Conservation (phyloP, 2,329 filamentous ascomycete genomes). For the Fusarium odoratissimum region DNA sequence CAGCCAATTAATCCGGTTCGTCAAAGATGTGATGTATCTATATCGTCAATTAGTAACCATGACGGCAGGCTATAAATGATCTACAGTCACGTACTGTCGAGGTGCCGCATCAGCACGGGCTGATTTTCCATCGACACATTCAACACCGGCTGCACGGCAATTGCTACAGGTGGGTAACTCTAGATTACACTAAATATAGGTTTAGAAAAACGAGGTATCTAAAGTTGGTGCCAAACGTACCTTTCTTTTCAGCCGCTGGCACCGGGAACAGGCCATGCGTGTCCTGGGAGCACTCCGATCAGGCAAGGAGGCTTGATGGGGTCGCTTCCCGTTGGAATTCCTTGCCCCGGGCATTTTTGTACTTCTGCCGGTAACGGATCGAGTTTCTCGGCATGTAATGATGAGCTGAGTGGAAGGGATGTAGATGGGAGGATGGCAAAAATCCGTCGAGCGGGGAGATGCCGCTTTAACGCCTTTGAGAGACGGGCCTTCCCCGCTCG, state of each 20-base stretch:
- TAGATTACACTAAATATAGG: constrained; percentile 56
- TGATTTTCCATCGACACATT: constrained; percentile 59
- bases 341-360: constrained; percentile 27
- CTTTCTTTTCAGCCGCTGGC: constrained; percentile 62
- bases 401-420: neutral
- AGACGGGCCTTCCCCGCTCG: constrained; percentile 22
- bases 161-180: constrained; percentile 55
- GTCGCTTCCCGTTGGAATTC: neutral
- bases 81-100: constrained; percentile 50
- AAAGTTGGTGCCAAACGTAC: constrained; percentile 43
- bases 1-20: constrained; percentile 58
- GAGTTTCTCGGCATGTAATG: neutral
- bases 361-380: neutral
- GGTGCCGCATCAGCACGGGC: constrained; percentile 54
- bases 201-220: neutral
- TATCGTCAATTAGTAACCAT: neutral
- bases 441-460: constrained; percentile 26
- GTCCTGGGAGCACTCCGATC: neutral
- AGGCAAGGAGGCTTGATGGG: neutral
- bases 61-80: fast-evolving
- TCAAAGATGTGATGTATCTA: constrained; percentile 51
- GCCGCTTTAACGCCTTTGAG: constrained; percentile 14
- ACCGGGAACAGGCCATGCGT: constrained; percentile 50
- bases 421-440: constrained; percentile 21
- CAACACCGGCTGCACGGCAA: constrained; percentile 55